Percentiles rank a stretch among this genome's conserved stretches.
These are phyloP conservation scores for Mortierella claussenii DNA, from an alignment of 192 early-diverging fungal species.

Conservation along the genomic window DNA sequence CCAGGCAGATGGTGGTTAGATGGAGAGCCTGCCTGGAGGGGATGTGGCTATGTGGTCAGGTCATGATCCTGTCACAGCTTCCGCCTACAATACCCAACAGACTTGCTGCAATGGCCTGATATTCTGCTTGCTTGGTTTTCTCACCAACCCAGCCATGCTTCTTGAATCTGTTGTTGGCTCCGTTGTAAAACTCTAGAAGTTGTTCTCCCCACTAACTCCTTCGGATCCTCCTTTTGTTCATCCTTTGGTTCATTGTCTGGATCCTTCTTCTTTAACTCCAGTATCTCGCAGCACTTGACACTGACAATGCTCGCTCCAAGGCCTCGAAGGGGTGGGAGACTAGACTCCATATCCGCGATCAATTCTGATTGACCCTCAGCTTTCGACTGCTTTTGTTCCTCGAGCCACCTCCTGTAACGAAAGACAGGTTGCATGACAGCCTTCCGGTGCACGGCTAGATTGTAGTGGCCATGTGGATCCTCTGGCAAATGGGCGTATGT, in stretches of 20 bases:
- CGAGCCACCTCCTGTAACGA: slow-evolving; percentile 9
- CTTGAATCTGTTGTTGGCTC: slow-evolving; percentile 1
- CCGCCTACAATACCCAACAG: slow-evolving; percentile 16
- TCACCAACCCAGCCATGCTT: slow-evolving; percentile 11
- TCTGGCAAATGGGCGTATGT: slow-evolving; percentile 4
- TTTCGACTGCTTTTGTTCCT: slow-evolving; percentile 3
- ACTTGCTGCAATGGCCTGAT: slow-evolving; percentile 12
- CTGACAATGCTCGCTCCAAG: neutral
- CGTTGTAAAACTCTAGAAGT: slow-evolving; percentile 12
- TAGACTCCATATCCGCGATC: slow-evolving; percentile 10
- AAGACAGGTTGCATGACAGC: slow-evolving; percentile 13
- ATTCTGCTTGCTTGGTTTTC: slow-evolving; percentile 12
- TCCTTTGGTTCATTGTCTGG: too few relatives aligned
- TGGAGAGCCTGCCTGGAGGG: too few relatives aligned
- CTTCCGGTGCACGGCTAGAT: slow-evolving; percentile 17
- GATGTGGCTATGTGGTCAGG: too few relatives aligned
- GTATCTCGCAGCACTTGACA: too few relatives aligned
- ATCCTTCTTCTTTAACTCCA: too few relatives aligned
- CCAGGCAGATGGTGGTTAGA: too few relatives aligned
- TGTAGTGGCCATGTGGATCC: neutral
- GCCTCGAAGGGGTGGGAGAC: slow-evolving; percentile 22
- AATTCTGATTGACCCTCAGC: neutral
- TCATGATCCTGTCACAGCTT: too few relatives aligned
- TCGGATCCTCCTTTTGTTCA: too few relatives aligned
- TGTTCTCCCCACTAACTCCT: too few relatives aligned